Base-by-base conservation (phyloP, 306 rosid genomes). In the Lathyrus aphaca region DNA sequence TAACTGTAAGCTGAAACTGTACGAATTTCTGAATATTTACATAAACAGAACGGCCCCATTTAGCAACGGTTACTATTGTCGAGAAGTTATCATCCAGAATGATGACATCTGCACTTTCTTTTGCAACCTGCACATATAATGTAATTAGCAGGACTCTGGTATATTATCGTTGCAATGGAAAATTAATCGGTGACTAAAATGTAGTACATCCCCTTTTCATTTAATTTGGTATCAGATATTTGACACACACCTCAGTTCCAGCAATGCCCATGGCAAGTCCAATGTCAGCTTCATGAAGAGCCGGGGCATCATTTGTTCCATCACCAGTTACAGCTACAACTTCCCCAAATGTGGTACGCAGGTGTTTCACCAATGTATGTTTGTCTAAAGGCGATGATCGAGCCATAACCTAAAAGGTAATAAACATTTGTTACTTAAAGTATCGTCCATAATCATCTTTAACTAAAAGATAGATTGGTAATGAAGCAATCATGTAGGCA, bases 211-310 rank as follows among this genome's bases (percentile, higher is more conserved):
- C 15, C 29, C 38, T 21, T 19, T 42, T 21, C 10, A 32, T 49
- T 15, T 32, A 30, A 48, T 59, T 68, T 49, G 74, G 51, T 76
- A 68, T 58, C 32, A 50, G 16, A 51, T 56, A 71, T 35, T 65
- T 70, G 63, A 40, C 69, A 60, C 95, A 76, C 79, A 87, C 99
- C 86, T 94, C 99, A 68, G 99, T 94, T 68, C 99, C 99, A 42
- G 97, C 97, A 49, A 94, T 91, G 39, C 99, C 99, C 99, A 94
- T 94, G 72, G 99, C 99, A 46, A 94, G 86, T 80, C 99, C 99
- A 80, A 94, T 91, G 74, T 94, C 97, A 19, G 99, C 99, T 81
- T 94, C 97, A 46, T 94, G 97, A 77, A 94, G 99, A 11, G 99
- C 99, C 3, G 99, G 99, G 29, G 97, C 97, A 84, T 94, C 99